Conservation (phyloP, 257 asterid genomes). For the Hygrophila difformis region DNA sequence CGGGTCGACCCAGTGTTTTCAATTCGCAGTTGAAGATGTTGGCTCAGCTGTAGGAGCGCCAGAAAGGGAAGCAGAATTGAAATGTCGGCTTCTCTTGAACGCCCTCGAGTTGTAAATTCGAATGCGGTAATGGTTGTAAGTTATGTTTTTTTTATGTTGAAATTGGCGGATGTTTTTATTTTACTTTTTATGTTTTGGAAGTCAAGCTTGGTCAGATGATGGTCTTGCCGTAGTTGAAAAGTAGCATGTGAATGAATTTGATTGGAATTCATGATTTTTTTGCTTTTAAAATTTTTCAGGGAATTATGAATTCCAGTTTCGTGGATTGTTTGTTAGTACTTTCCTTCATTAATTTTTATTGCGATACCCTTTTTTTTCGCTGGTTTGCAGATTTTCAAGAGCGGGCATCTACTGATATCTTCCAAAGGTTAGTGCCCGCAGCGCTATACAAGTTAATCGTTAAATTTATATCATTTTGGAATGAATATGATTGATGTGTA, state of each 20-base stretch:
- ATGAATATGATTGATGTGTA: not conserved
- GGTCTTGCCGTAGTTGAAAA: slow-evolving; percentile 10
- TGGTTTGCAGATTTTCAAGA: slow-evolving; percentile 87
- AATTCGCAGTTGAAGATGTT: slow-evolving; percentile 29
- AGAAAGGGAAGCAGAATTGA: slow-evolving; percentile 1
- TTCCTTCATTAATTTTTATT: slow-evolving; percentile 5
- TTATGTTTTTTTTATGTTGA: not conserved
- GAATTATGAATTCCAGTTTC: slow-evolving; percentile 19
- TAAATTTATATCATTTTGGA: not conserved
- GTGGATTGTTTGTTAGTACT: slow-evolving; percentile 8
- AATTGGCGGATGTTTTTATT: slow-evolving; percentile 1
- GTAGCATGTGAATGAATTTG: slow-evolving; percentile 1
- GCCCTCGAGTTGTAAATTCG: slow-evolving; percentile 79
- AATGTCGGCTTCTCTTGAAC: slow-evolving; percentile 88
- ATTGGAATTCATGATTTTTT: slow-evolving; percentile 1
- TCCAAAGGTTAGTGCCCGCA: slow-evolving; percentile 89
- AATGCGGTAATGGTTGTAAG: slow-evolving; percentile 53
- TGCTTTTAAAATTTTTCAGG: slow-evolving; percentile 1
- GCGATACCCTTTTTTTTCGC: slow-evolving; percentile 5
- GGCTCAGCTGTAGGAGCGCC: slow-evolving; percentile 17
- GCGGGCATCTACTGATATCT: slow-evolving; percentile 93
- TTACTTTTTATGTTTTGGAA: not conserved
- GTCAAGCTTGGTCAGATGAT: slow-evolving; percentile 25
- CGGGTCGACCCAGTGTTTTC: slow-evolving; percentile 23
- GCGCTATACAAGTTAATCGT: too few species aligned